Evolutionary conservation across 805 yeast genomes (phyloP), one percentile per base, ranked within the genome.

Genomic region (Suhomyces sp.): DNA sequence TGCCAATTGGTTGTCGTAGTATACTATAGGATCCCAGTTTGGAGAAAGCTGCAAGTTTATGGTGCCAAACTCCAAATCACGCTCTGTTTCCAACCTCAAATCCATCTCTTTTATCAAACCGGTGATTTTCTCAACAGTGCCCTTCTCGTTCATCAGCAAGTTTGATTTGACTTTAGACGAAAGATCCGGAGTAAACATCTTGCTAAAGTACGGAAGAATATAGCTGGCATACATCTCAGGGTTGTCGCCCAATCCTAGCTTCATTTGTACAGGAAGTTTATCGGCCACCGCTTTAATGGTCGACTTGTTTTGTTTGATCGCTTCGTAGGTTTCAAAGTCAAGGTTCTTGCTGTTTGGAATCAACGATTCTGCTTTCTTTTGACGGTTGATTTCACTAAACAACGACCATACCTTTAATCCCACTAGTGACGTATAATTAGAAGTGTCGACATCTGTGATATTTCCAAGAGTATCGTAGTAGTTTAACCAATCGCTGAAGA

Each of bases 401-500:
- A 80, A 68, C 17, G 79, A 74, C 77, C 82, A 87, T 57, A 84
- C 82, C 51, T 84, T 87, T 61, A 87, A 63, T 0, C 85, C 81
- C 0, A 85, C 81, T 19, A 80, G 71, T 0, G 85, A 70, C 4
- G 79, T 73, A 61, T 89, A 91, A 47, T 84, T 60, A 22, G 79
- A 83, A 2, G 76, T 76, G 54, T 75, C 76, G 47, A 72, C 72
- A 0, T 38, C 42, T 5, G 22, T 12, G 42, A 24, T 23, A 42
- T 70, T 70, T 68, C 61, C 67, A 64, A 86, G 67, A n/a, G 70
- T 47, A 64, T 92, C 97, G 56, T 85, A 81, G 64, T 87, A 88
- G 58, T 70, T 79, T 27, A 88, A 64, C 96, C 96, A 92, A 56
- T 89, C 94, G 42, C 88, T 80, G 7, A 90, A 71, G 24, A 67